Percentiles rank a stretch among this genome's conserved stretches.
These are phyloP conservation scores for Xylaria sp. DNA, from an alignment of 2,329 filamentous ascomycete species.

Conservation along the genomic window DNA sequence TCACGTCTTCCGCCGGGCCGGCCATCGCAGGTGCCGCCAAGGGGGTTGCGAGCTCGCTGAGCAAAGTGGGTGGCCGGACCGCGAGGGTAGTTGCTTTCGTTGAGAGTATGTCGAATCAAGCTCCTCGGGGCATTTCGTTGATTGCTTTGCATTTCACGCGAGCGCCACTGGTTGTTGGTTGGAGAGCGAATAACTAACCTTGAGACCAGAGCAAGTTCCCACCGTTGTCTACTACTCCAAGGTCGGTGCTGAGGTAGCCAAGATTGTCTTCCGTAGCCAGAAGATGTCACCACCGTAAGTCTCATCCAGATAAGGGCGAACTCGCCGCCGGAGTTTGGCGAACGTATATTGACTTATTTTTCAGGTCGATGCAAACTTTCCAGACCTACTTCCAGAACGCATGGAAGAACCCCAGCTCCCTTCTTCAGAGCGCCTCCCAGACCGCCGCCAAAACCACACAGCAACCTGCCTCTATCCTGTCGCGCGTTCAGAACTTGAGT, in stretches of 20 bases:
- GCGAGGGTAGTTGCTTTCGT: conserved; percentile 81
- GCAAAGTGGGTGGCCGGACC: conserved; percentile 84
- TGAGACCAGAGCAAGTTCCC: conserved; percentile 77
- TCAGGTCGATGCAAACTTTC: conserved; percentile 80
- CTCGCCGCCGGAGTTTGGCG: not conserved
- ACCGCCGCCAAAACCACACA: conserved; percentile 61
- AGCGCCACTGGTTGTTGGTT: conserved; percentile 6
- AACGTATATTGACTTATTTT: conserved; percentile 31
- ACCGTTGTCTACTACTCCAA: conserved; percentile 90
- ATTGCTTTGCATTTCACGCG: conserved; percentile 4
- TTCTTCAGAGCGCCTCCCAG: conserved; percentile 60
- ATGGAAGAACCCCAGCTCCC: conserved; percentile 73
- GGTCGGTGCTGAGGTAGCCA: conserved; percentile 86
- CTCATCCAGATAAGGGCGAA: not conserved
- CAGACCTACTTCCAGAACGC: conserved; percentile 85
- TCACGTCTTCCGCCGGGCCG: conserved; percentile 81
- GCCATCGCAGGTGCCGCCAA: conserved; percentile 78
- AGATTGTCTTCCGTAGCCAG: conserved; percentile 86
- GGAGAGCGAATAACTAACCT: conserved; percentile 33
- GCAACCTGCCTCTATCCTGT: conserved; percentile 49
- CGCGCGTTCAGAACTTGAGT: conserved; percentile 73
- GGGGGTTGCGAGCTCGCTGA: conserved; percentile 71
- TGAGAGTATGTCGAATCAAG: conserved; percentile 76
- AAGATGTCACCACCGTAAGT: conserved; percentile 97
- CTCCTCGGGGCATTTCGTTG: not conserved